Conservation (phyloP, 2,329 filamentous ascomycete species). For the Xylariaceae sp. region DNA sequence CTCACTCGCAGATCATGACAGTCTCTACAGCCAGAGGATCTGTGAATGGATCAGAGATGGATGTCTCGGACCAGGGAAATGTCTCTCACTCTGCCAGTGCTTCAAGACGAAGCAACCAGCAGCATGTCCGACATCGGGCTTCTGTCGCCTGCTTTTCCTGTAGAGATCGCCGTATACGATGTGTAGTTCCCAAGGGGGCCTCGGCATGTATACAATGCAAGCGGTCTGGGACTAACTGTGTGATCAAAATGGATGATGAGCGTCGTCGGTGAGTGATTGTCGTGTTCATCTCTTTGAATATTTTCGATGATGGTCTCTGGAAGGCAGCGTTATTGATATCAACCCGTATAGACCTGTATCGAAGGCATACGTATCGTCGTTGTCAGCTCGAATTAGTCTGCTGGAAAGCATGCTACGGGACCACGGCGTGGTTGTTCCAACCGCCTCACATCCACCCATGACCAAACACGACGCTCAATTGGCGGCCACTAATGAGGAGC, state of each 20-base stretch:
- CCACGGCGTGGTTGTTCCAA: conserved; percentile 13
- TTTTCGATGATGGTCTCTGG: neutral
- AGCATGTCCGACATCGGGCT: conserved; percentile 18
- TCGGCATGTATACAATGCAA: conserved; percentile 19
- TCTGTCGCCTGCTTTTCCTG: conserved; percentile 21
- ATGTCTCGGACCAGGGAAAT: conserved; percentile 20
- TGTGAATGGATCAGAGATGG: conserved; percentile 12
- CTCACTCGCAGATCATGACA: conserved; percentile 9
- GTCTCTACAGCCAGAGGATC: conserved; percentile 6
- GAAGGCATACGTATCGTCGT: conserved; percentile 20
- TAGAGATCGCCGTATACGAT: conserved; percentile 22
- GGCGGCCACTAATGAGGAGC: conserved; percentile 11
- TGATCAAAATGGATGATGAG: conserved; percentile 22
- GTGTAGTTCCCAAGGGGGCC: conserved; percentile 19
- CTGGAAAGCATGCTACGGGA: conserved; percentile 19
- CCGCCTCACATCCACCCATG: conserved; percentile 17
- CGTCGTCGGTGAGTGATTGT: conserved; percentile 18
- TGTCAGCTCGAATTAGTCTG: conserved; percentile 18
- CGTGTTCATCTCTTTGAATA: neutral
- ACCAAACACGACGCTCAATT: conserved; percentile 16
- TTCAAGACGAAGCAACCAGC: conserved; percentile 15
- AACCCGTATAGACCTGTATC: conserved; percentile 15
- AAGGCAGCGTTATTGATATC: conserved; percentile 3
- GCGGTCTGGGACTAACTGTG: conserved; percentile 19
- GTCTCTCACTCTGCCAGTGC: conserved; percentile 14